Base-by-base conservation (phyloP, 345 rosid genomes). In the Kernera saxatilis region DNA sequence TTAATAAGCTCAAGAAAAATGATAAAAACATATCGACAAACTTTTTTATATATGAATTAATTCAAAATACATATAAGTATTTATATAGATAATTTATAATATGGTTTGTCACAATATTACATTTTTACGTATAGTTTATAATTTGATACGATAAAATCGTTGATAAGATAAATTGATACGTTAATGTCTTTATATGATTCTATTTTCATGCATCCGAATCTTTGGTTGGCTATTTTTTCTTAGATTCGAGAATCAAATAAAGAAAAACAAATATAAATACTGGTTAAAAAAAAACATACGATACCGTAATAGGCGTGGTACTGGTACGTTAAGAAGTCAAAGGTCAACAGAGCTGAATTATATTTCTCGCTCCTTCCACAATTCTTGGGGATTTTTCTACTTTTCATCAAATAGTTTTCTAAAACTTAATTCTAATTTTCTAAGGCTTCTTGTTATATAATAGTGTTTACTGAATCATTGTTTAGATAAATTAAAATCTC, bases 291-390 rank as follows among this genome's bases (percentile, higher is more conserved):
- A 8, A 52, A 30, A 5, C 5, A 63, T 32, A 53, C 44, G 70
- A 64, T 23, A 27, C 72, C 67, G 36, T 57, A 67, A 23, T 17
- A 36, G 72, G n/a, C 60, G 12, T 65, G 53, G 67, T 43, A 55
- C 73, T 69, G 45, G 45, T 57, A 66, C 77, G 46, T 67, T 40
- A 25, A 57, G n/a, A 17, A 66, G 73, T 74, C 63, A 59, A 50
- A 22, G 33, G 39, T 41, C 13, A 59, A 41, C 54, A 67, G 50
- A 59, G 39, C 14, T 8, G 61, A 15, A 14, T 27, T 48, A 21
- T 39, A 60, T 25, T 43, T 67, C 25, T 74, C 17, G 21, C 64
- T 60, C 27, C 46, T 52, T 75, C 78, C 78, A 51, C 51, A 52
- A 52, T 18, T 75, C 40, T 61, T 60, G 70, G 58, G 55, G 2